Base-by-base conservation (phyloP, 306 rosid genomes). In the Acacia acuminata region DNA sequence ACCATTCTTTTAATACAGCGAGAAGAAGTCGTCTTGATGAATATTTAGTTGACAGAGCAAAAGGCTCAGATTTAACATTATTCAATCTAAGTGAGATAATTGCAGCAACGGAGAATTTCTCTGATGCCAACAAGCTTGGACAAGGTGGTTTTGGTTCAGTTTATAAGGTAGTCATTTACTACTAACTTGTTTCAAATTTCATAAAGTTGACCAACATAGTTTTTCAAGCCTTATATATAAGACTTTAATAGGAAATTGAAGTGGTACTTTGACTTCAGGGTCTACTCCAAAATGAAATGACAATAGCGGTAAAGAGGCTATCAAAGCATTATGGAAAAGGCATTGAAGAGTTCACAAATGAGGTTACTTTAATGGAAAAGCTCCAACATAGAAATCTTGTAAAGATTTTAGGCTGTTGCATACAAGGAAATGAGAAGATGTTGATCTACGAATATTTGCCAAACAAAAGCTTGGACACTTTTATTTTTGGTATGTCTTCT, bases 371-470 rank as follows among this genome's bases (percentile, higher is more conserved):
- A 51, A 51, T 51, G 16, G 58, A n/a, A 51, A 51, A 51, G 58
- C 58, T 51, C 58, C 58, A 51, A 17, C 58, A 51, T 6, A 51
- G 58, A 51, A 51, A 51, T 17, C 58, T 51, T 51, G 58, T 51
- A 5, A 17, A 2, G 58, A 51, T 83, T 86, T 88, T 40, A 82
- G 80, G 76, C 83, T 1, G 10, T 19, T 53, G 61, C 61, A 7
- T 53, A 53, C 4, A 53, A 7, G 61, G 61, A 53, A 15, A 88
- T 3, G 92, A 92, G 84, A 90, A 84, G 83, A 88, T 90, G 89
- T 68, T 92, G 78, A 82, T 90, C 45, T 92, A 90, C 25, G 94
- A 90, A 44, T 92, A 88, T 85, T 80, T 90, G 86, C 93, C 90
- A 10, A 92, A 92, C 74, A 92, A 81, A 82, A 92, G 93, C 81